Evolutionary conservation across 371 early-diverging fungal genomes (phyloP).

Genomic region (Blakeslea trispora): DNA sequence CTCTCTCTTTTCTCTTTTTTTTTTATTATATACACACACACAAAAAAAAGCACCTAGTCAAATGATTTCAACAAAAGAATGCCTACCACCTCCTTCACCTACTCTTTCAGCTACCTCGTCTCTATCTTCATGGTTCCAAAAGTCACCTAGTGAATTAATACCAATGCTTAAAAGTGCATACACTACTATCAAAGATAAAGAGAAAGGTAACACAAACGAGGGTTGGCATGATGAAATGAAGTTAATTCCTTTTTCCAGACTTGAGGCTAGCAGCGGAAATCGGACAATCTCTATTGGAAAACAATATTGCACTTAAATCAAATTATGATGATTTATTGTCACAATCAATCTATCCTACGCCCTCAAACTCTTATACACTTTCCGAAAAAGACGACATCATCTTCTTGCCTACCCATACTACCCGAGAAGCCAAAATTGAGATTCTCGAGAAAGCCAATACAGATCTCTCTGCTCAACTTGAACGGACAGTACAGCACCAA

Average conservation of each 20-base stretch:
- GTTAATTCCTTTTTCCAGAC: conserved; percentile 15
- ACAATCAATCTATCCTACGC: conserved; percentile 23
- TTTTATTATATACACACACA: no score
- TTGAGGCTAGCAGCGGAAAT: conserved; percentile 50
- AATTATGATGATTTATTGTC: conserved; percentile 47
- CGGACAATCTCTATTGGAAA: conserved; percentile 50
- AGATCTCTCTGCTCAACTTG: conserved; percentile 21
- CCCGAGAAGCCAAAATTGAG: conserved; percentile 28
- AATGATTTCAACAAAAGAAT: conserved; percentile 4
- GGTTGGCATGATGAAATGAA: no score
- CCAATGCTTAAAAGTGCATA: conserved; percentile 32
- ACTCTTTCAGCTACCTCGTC: conserved; percentile 26
- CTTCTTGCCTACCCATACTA: conserved; percentile 19
- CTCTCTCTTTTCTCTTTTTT: conserved; percentile 14
- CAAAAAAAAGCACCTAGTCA: conserved; percentile 3
- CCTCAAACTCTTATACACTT: conserved; percentile 18
- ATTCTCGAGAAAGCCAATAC: conserved; percentile 27
- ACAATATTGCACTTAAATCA: conserved; percentile 45
- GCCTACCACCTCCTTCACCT: conserved; percentile 25
- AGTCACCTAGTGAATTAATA: conserved; percentile 29
- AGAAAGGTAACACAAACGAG: conserved; percentile 27
- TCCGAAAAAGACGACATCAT: conserved; percentile 12
- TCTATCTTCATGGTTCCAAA: conserved; percentile 31
- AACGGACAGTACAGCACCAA: conserved; percentile 12
- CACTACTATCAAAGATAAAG: conserved; percentile 29